These are phyloP conservation scores for Solanum chiquidenum DNA, from an alignment of 257 asterid species.

Conservation along the genomic window DNA sequence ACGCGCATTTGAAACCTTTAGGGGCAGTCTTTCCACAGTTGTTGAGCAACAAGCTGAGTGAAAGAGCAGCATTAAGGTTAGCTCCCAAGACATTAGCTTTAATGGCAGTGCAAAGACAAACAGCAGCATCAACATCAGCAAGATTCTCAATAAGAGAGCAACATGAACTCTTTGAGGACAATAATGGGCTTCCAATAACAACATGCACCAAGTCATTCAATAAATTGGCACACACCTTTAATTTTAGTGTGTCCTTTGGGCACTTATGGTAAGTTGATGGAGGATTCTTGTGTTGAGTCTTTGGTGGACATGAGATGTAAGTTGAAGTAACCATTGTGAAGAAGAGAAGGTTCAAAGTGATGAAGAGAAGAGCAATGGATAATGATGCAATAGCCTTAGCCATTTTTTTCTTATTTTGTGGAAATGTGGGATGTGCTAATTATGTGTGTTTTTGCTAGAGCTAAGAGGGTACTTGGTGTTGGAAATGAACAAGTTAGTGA, in stretches of 20 bases:
- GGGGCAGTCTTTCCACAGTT: slow-evolving; percentile 6
- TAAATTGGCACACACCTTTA: slow-evolving; percentile 4
- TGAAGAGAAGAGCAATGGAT: slow-evolving; percentile 6
- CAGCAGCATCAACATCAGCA: slow-evolving; percentile 15
- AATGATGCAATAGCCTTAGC: not conserved
- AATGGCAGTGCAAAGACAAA: slow-evolving; percentile 23
- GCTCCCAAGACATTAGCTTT: slow-evolving; percentile 13
- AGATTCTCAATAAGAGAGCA: slow-evolving; percentile 6
- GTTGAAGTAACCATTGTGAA: slow-evolving; percentile 17
- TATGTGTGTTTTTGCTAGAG: not conserved
- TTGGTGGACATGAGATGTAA: slow-evolving; percentile 7
- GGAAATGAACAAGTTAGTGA: not conserved
- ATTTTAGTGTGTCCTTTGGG: slow-evolving; percentile 7
- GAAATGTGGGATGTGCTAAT: not conserved
- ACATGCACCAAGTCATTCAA: slow-evolving; percentile 1
- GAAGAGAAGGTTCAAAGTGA: slow-evolving; percentile 16
- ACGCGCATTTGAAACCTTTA: not conserved
- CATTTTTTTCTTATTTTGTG: not conserved
- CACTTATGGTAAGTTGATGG: not conserved
- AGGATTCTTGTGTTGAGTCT: not conserved
- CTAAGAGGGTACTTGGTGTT: not conserved
- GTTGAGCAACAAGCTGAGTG: slow-evolving; percentile 11
- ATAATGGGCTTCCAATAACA: slow-evolving; percentile 4
- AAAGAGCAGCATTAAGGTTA: not conserved
- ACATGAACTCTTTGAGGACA: slow-evolving; percentile 2